Evolutionary conservation across 306 rosid genomes (phyloP).

Genomic region (Acacia melanoxylon): DNA sequence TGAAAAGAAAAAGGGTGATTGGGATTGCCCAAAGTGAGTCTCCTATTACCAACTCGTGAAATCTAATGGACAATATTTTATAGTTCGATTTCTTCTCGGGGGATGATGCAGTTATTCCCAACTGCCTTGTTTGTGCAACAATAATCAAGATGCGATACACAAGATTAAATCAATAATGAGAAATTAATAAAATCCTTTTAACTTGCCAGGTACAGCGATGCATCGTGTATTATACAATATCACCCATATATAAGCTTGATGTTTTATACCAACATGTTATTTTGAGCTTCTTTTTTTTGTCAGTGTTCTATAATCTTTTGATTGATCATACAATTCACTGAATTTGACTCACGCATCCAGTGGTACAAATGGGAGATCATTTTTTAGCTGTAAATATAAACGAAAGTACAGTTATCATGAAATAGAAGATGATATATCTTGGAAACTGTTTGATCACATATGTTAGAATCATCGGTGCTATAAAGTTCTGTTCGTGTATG

Average conservation of each 20-base stretch:
- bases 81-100: not conserved
- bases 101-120: not conserved
- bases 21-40: conserved; percentile 79
- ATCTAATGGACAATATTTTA: conserved; percentile 7
- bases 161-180: not conserved
- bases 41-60: conserved; percentile 15
- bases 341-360: not conserved
- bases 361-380: not conserved
- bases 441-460: not conserved
- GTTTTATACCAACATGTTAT: not conserved
- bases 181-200: not conserved
- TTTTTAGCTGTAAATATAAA: not conserved
- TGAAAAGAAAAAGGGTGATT: conserved; percentile 85
- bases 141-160: not conserved
- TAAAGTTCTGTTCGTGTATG: not conserved
- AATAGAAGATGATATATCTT: not conserved
- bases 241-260: not conserved
- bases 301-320: not conserved
- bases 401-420: not conserved
- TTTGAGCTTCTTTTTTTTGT: no score
- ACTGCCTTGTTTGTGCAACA: not conserved
- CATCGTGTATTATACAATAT: not conserved
- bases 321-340: not conserved
- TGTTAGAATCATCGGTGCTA: not conserved
- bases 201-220: not conserved